phyloP scores from a whole-genome alignment of 352 stramenopile species.

The Pythium aquatile region DNA sequence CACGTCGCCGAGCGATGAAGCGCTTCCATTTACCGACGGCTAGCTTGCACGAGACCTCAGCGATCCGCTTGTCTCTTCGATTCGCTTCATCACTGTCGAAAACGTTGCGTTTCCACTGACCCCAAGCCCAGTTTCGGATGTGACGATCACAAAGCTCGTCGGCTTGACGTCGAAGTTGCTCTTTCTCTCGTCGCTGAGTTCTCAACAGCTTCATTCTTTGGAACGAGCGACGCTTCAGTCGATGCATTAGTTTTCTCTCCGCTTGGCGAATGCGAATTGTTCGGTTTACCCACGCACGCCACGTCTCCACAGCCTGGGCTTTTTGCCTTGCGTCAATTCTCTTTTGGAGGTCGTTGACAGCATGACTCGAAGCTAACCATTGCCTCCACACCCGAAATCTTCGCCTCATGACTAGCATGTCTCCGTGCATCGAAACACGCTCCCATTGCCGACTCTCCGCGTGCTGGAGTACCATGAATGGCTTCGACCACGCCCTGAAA shows the following conservation, averaged over 20 bases:
- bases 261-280: not conserved
- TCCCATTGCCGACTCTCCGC: not conserved
- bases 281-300: conserved; percentile 7
- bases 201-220: not conserved
- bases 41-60: not conserved
- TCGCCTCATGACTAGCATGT: not conserved
- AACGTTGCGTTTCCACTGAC: not conserved
- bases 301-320: not conserved
- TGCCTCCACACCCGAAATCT: conserved; percentile 3
- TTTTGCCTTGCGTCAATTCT: not conserved
- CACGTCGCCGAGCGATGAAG: conserved; percentile 6
- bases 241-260: not conserved
- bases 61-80: not conserved
- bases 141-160: not conserved
- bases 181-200: not conserved
- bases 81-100: conserved; percentile 6
- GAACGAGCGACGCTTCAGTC: not conserved
- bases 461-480: conserved; percentile 1
- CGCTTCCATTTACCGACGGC: conserved; percentile 18
- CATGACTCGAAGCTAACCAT: not conserved
- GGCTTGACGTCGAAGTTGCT: not conserved
- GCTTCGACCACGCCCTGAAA: conserved; percentile 6
- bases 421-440: not conserved
- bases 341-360: not conserved
- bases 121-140: not conserved